These are phyloP conservation scores for Fusarium camptoceras DNA, from an alignment of 2,329 filamentous ascomycete genomes.

Conservation along the genomic window DNA sequence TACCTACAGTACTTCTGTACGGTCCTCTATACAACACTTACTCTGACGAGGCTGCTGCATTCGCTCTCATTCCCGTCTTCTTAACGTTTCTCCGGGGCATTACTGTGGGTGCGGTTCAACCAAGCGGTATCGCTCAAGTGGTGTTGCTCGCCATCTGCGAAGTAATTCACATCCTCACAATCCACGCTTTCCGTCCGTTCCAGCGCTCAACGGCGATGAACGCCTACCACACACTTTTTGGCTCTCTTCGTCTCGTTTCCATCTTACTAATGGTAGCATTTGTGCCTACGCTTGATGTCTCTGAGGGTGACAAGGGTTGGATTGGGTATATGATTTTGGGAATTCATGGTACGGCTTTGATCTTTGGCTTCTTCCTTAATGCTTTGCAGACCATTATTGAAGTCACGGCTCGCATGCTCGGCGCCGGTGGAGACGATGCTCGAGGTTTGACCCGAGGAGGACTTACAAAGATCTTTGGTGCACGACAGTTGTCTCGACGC, in stretches of 20 bases:
- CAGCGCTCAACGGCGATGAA: conserved; percentile 97
- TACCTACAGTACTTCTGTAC: conserved; percentile 88
- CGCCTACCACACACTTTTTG: conserved; percentile 89
- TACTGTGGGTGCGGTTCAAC: conserved; percentile 91
- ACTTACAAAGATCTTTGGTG: conserved; percentile 89
- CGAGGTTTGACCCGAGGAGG: conserved; percentile 81
- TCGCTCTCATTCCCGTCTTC: conserved; percentile 86
- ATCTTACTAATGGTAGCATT: conserved; percentile 85
- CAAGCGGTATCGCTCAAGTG: conserved; percentile 91
- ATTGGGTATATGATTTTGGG: conserved; percentile 92
- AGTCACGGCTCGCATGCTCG: conserved; percentile 83
- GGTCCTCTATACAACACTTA: conserved; percentile 98
- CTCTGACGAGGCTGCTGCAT: conserved; percentile 90
- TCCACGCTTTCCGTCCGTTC: conserved; percentile 92
- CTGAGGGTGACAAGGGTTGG: conserved; percentile 87
- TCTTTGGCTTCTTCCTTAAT: conserved; percentile 94
- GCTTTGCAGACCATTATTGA: conserved; percentile 91
- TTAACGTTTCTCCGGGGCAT: conserved; percentile 88
- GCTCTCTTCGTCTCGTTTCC: conserved; percentile 79
- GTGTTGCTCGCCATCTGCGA: conserved; percentile 94
- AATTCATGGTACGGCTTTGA: conserved; percentile 84
- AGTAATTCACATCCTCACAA: conserved; percentile 86
- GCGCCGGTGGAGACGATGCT: conserved; percentile 81
- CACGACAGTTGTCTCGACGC: conserved; percentile 85
- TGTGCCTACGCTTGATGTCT: conserved; percentile 82